These are phyloP conservation scores for Phytophthora citricola DNA, from an alignment of 352 stramenopile species.

Conservation along the genomic window DNA sequence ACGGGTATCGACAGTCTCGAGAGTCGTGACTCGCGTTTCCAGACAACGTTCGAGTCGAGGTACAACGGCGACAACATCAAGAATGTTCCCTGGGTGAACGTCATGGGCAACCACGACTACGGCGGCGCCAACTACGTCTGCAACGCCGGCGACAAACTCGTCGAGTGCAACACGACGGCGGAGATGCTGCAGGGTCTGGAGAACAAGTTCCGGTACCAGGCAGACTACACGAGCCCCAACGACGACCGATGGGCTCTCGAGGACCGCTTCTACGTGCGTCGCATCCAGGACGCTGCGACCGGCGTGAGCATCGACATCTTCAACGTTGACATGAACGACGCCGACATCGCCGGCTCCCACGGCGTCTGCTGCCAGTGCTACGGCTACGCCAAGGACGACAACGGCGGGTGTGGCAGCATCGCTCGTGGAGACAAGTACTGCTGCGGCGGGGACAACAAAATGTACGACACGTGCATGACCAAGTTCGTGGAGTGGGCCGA, in stretches of 20 bases:
- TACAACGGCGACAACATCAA: slow-evolving; percentile 20
- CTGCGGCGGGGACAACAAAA: slow-evolving; percentile 11
- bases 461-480: slow-evolving; percentile 13
- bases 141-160: slow-evolving; percentile 9
- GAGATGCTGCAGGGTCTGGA: slow-evolving; percentile 16
- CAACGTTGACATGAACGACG: slow-evolving; percentile 68
- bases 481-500: slow-evolving; percentile 16
- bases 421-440: slow-evolving; percentile 14
- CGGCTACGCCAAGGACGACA: slow-evolving; percentile 11
- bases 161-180: slow-evolving; percentile 12
- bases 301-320: slow-evolving; percentile 62
- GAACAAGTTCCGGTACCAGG: slow-evolving; percentile 19
- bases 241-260: slow-evolving; percentile 9
- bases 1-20: slow-evolving; percentile 21
- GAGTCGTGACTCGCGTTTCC: slow-evolving; percentile 17
- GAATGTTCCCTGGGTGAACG: slow-evolving; percentile 19
- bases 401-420: neutral
- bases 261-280: slow-evolving; percentile 16
- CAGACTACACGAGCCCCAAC: slow-evolving; percentile 17
- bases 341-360: slow-evolving; percentile 48
- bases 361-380: slow-evolving; percentile 47
- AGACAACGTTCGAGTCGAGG: slow-evolving; percentile 3
- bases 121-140: slow-evolving; percentile 19
- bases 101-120: slow-evolving; percentile 23
- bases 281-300: slow-evolving; percentile 24